Conservation (phyloP, 2,329 filamentous ascomycete species). For the Thelonectria rubi region DNA sequence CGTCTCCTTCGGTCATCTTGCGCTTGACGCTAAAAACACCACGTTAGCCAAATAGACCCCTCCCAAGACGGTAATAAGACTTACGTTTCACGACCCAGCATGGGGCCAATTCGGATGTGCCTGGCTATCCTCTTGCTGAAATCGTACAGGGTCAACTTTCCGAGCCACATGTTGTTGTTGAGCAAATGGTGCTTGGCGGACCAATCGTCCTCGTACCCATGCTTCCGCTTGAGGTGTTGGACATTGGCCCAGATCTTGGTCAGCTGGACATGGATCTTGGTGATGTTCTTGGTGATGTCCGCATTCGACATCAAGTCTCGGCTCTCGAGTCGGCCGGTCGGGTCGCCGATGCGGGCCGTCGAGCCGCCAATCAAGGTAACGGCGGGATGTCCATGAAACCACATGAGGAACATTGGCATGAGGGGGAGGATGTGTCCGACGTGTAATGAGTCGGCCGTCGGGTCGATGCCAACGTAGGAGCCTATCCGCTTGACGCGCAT, state of each 20-base stretch:
- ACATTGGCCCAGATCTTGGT: slow-evolving; percentile 80
- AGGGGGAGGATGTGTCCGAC: slow-evolving; percentile 82
- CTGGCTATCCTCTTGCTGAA: slow-evolving; percentile 78
- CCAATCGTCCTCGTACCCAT: slow-evolving; percentile 70
- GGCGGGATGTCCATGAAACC: slow-evolving; percentile 75
- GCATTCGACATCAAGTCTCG: slow-evolving; percentile 63
- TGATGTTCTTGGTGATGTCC: slow-evolving; percentile 69
- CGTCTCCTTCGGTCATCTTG: slow-evolving; percentile 84
- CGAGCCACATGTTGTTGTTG: slow-evolving; percentile 89
- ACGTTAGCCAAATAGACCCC: slow-evolving; percentile 30
- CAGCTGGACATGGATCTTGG: slow-evolving; percentile 74
- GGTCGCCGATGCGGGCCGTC: slow-evolving; percentile 82
- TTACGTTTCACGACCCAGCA: slow-evolving; percentile 89
- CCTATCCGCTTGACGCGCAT: slow-evolving; percentile 73
- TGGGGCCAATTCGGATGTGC: slow-evolving; percentile 80
- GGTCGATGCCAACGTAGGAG: slow-evolving; percentile 83
- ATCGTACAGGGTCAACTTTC: slow-evolving; percentile 75
- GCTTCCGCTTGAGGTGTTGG: slow-evolving; percentile 69
- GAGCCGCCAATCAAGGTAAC: slow-evolving; percentile 76
- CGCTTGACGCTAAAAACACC: slow-evolving; percentile 68
- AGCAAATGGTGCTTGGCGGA: slow-evolving; percentile 73
- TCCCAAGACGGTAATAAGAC: slow-evolving; percentile 46
- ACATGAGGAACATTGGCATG: slow-evolving; percentile 88
- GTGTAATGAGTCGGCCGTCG: slow-evolving; percentile 81
- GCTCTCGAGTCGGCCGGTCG: slow-evolving; percentile 72